Evolutionary conservation across 179 eudicot species (phyloP).

Genomic region (Vitellaria paradoxa): DNA sequence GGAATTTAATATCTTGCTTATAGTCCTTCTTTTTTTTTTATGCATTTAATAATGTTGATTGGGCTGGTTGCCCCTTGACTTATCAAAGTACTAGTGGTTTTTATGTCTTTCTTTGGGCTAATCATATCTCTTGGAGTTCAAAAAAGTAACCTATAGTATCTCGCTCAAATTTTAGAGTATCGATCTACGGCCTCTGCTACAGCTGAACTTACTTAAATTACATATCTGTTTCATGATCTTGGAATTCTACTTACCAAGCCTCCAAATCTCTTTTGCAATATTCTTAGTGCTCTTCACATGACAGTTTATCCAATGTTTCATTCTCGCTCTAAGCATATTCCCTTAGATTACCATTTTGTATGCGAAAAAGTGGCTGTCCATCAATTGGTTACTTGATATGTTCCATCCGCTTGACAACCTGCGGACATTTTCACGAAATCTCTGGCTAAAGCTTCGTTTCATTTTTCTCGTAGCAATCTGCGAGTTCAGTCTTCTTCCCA

Average conservation of each 20-base stretch:
- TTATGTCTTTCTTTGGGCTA: background rate
- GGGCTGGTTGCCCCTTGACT: background rate
- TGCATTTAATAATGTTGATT: background rate
- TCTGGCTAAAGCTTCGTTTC: too few relatives aligned
- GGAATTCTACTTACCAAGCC: background rate
- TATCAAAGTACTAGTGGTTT: background rate
- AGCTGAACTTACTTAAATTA: background rate
- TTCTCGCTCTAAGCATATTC: too few relatives aligned
- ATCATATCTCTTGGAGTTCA: background rate
- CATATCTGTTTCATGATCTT: background rate
- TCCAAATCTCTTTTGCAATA: background rate
- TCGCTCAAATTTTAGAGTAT: background rate
- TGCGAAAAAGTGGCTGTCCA: too few relatives aligned
- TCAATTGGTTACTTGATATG: too few relatives aligned
- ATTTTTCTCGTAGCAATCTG: too few relatives aligned
- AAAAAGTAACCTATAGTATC: background rate
- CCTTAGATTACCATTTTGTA: too few relatives aligned
- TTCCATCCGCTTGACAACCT: too few relatives aligned
- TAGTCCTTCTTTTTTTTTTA: background rate
- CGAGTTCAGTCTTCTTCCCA: too few relatives aligned
- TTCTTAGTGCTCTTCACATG: too few relatives aligned
- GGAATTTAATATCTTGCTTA: background rate
- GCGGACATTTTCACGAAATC: too few relatives aligned
- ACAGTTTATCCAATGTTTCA: too few relatives aligned
- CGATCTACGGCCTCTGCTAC: background rate